Evolutionary conservation across 2,329 filamentous ascomycete species (phyloP).

Genomic region (Ampelomyces quisqualis): DNA sequence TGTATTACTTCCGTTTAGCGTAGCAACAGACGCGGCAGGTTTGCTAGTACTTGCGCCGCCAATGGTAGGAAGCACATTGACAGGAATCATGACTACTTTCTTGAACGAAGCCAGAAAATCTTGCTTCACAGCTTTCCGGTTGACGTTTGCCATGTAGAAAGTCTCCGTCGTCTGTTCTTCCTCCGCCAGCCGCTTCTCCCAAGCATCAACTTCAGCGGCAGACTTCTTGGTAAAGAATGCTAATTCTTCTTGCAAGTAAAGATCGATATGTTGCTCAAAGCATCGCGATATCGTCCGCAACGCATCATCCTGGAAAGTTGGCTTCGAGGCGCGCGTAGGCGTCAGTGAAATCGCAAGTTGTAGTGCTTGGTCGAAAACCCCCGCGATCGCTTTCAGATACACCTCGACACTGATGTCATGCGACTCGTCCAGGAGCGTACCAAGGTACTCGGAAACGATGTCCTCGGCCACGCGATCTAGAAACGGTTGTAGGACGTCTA

Average conservation of each 20-base stretch:
- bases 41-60: slow-evolving; percentile 41
- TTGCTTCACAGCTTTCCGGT: slow-evolving; percentile 90
- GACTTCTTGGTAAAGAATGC: slow-evolving; percentile 78
- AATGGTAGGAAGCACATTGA: slow-evolving; percentile 79
- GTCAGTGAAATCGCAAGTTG: slow-evolving; percentile 72
- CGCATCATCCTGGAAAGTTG: slow-evolving; percentile 64
- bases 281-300: slow-evolving; percentile 68
- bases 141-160: slow-evolving; percentile 94
- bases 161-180: slow-evolving; percentile 89
- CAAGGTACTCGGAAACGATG: slow-evolving; percentile 80
- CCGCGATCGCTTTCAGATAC: slow-evolving; percentile 84
- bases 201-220: slow-evolving; percentile 73
- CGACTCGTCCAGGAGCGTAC: slow-evolving; percentile 80
- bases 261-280: slow-evolving; percentile 90
- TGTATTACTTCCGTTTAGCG: slow-evolving; percentile 28
- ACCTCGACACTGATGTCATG: slow-evolving; percentile 72
- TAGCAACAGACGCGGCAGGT: slow-evolving; percentile 25
- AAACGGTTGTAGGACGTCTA: slow-evolving; percentile 73
- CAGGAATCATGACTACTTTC: slow-evolving; percentile 98
- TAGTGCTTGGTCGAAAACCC: slow-evolving; percentile 81
- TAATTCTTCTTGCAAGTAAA: slow-evolving; percentile 89
- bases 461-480: slow-evolving; percentile 82
- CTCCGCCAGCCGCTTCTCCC: slow-evolving; percentile 90
- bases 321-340: slow-evolving; percentile 63
- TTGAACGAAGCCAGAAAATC: slow-evolving; percentile 96